A percentile compares a stretch with the other conserved stretches of the same genome.
phyloP scores from a whole-genome alignment of 805 yeast genomes.

The Pichia nakasei region DNA sequence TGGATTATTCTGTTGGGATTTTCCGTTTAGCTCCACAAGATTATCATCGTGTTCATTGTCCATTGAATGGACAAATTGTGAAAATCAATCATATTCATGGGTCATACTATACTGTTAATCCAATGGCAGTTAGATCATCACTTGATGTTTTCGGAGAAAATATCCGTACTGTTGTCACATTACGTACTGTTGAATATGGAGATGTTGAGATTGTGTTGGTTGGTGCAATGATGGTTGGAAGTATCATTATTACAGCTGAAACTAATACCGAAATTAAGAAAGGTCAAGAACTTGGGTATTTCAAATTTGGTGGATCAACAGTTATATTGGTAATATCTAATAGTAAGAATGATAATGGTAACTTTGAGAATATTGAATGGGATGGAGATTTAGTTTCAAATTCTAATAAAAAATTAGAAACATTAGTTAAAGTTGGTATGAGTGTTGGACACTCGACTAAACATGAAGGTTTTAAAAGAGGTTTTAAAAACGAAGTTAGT shows the following conservation, averaged over 20 bases:
- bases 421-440: slow-evolving; percentile 84
- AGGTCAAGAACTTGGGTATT: slow-evolving; percentile 86
- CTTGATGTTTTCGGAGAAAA: slow-evolving; percentile 93
- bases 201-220: slow-evolving; percentile 68
- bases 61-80: slow-evolving; percentile 69
- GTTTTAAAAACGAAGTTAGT: slow-evolving; percentile 4
- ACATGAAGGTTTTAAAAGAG: slow-evolving; percentile 39
- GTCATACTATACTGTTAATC: slow-evolving; percentile 91
- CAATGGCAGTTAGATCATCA: slow-evolving; percentile 88
- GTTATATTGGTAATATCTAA: slow-evolving; percentile 55
- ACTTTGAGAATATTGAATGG: slow-evolving; percentile 36
- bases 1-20: slow-evolving; percentile 50
- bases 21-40: slow-evolving; percentile 96
- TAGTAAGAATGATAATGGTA: background rate
- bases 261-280: slow-evolving; percentile 50
- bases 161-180: slow-evolving; percentile 67
- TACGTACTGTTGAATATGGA: slow-evolving; percentile 72
- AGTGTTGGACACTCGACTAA: slow-evolving; percentile 70
- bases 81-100: slow-evolving; percentile 68
- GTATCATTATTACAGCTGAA: slow-evolving; percentile 62
- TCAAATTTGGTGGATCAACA: slow-evolving; percentile 95
- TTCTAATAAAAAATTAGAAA: slow-evolving; percentile 64
- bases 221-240: slow-evolving; percentile 99
- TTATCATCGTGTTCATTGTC: slow-evolving; percentile 87
- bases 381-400: slow-evolving; percentile 70